Base-by-base conservation (phyloP, 345 rosid species). In the Luvunga scandens region DNA sequence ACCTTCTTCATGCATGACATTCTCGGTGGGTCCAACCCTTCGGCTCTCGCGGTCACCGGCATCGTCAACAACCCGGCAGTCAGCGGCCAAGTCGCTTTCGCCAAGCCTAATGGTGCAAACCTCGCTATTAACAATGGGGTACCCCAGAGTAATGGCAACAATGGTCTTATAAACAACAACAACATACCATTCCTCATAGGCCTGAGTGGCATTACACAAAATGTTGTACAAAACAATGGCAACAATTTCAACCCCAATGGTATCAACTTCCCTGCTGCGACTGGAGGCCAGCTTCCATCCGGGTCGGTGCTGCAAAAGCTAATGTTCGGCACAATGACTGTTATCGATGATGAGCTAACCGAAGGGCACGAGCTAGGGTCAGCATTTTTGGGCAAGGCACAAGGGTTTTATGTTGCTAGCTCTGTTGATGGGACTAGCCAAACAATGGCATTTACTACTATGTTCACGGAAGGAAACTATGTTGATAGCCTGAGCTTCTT, bases 121-220 rank as follows among this genome's bases (percentile, higher is more conserved):
- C 79, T 85, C 24, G 82, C 85, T 2, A 34, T 82, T 0, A 72
- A 42, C 33, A 82, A 64, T 31, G 87, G 84, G 10, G 66, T 75
- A 2, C 80, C 82, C 28, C 77, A 42, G 12, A 71, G 79, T 39
- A 79, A 50, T 80, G 77, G 80, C 62, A 84, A 81, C 42, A 84
- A 36, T 19, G 84, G 86, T 22, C 73, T 78, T 18, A 30, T 79
- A 24, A 85, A 82, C 69, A 85, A 82, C n/a, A 80, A 85, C 68
- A 85, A 85, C 78, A n/a, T 82, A 2, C 87, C 87, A 14, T 85
- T 85, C 77, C 84, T 85, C 9, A 80, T 81, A 5, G 87, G 87
- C 69, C 77, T 85, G 0, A 76, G 85, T 5, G 87, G 87, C 22
- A 67, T 73, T 12, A 72, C 80, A 4, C 71, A 78, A 30, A 80